phyloP scores from a whole-genome alignment of 129 eudicot species.

The Centella asiatica region DNA sequence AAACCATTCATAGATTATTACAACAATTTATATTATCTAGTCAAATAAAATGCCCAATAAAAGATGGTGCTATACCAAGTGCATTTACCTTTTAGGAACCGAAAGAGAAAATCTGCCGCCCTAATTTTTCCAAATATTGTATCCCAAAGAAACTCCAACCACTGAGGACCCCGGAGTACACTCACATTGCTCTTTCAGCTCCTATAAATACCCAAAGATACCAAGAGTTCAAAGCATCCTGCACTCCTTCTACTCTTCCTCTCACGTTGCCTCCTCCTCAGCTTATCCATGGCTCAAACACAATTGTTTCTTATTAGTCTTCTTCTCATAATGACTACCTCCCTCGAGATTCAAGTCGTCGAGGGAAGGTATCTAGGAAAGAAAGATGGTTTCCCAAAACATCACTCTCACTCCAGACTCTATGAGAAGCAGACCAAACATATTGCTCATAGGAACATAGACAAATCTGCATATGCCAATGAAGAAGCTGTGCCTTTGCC shows the following conservation, averaged over 20 bases:
- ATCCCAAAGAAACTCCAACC: too few species aligned
- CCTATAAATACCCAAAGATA: slow-evolving; percentile 42
- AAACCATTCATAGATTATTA: not conserved
- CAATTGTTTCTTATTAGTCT: slow-evolving; percentile 25
- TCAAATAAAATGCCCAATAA: not conserved
- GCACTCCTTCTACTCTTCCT: slow-evolving; percentile 2
- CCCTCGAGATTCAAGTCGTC: slow-evolving; percentile 21
- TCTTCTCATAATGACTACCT: slow-evolving; percentile 22
- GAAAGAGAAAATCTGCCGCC: slow-evolving; percentile 2
- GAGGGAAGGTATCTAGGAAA: slow-evolving; percentile 38
- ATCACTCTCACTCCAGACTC: slow-evolving; percentile 9
- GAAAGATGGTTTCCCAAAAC: slow-evolving; percentile 6
- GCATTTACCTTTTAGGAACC: not conserved
- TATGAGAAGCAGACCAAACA: slow-evolving; percentile 9
- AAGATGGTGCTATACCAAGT: not conserved
- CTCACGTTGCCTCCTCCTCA: slow-evolving; percentile 11
- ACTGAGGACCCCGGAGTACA: not conserved
- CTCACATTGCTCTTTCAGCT: slow-evolving; percentile 3
- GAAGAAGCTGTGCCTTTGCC: slow-evolving; percentile 19
- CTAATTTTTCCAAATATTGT: not conserved
- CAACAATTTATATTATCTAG: not conserved
- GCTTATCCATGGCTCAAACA: slow-evolving; percentile 37
- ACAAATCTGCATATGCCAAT: slow-evolving; percentile 16
- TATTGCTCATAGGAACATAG: slow-evolving; percentile 1
- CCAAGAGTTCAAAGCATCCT: slow-evolving; percentile 25